Base-by-base conservation (phyloP, 2,329 filamentous ascomycete genomes). In the Cladophialophora bantiana region DNA sequence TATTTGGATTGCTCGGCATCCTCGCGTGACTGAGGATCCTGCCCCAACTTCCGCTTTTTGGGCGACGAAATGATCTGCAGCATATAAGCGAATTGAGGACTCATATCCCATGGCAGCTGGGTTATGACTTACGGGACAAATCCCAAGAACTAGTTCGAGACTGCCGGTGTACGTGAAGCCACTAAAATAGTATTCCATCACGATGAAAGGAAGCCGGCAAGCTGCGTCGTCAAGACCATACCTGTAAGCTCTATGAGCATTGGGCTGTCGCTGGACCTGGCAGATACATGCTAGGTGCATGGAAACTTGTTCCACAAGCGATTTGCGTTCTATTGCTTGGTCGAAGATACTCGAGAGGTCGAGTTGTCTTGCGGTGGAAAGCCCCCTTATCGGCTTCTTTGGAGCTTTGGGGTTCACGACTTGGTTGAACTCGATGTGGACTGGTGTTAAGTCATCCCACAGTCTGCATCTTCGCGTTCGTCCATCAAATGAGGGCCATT, bases 61-160 rank as follows among this genome's bases (percentile, higher is more conserved):
- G 7, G 7, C 36, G 7, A 15, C 36, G 56, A 42, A 26, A 59
- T 31, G 38, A 59, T 20, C 56, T 59, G 38, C 26, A 34, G 15
- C 4, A n/a, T 15, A 18, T 59, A 18, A 45, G 36, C 31, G 4
- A 20, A 42, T 36, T 4, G 20, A 9, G 38, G n/a, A 31, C n/a
- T 45, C 56, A 10, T 31, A 12, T 10, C 38, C 9, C n/a, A 31
- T 34, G n/a, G n/a, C 18, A 7, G 9, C 18, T 31, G 15, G 7
- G 31, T 12, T 31, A n/a, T 45, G 26, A 59, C 56, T 59, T 34
- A 59, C 38, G 4, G 35, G 13, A 34, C 56, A 59, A 20, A 59
- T 15, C 7, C 38, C 31, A 36, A 59, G 40, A n/a, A 42, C 15
- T 5, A 42, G 13, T n/a, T 4, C 7, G 15, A 7, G 40, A n/a